Conservation (phyloP, 805 yeast species). For the Priceomyces castillae region DNA sequence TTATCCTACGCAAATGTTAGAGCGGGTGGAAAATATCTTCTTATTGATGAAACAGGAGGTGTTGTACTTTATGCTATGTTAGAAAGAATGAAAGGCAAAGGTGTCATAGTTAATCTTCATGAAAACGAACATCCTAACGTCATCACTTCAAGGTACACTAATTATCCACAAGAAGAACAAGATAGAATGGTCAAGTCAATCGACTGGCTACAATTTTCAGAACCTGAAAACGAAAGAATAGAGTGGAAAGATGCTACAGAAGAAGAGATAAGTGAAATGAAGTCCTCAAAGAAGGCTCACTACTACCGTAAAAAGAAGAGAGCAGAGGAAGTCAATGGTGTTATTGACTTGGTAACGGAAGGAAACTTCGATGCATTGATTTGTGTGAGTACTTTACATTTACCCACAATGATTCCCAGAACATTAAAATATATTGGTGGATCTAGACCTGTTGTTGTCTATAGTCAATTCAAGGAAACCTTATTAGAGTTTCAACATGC, state of each 20-base stretch:
- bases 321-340: slow-evolving; percentile 47
- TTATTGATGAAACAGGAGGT: slow-evolving; percentile 94
- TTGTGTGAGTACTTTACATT: slow-evolving; percentile 68
- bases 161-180: slow-evolving; percentile 53
- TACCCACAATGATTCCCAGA: slow-evolving; percentile 60
- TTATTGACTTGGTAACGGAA: slow-evolving; percentile 47
- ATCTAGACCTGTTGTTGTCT: slow-evolving; percentile 81
- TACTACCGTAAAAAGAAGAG: slow-evolving; percentile 65
- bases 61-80: slow-evolving; percentile 78
- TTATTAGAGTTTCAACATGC: slow-evolving; percentile 70
- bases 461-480: slow-evolving; percentile 76
- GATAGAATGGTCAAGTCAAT: slow-evolving; percentile 62
- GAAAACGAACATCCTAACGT: slow-evolving; percentile 92
- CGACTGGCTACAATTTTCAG: slow-evolving; percentile 75
- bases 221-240: slow-evolving; percentile 63
- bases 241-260: slow-evolving; percentile 46
- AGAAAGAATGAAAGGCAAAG: slow-evolving; percentile 86
- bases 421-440: slow-evolving; percentile 72
- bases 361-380: slow-evolving; percentile 74
- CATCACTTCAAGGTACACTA: slow-evolving; percentile 65
- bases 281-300: slow-evolving; percentile 59
- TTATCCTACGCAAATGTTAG: slow-evolving; percentile 77
- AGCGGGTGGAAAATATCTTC: slow-evolving; percentile 86
- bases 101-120: slow-evolving; percentile 67
- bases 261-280: slow-evolving; percentile 54